Base-by-base conservation (phyloP, 257 asterid genomes). In the Nicotiana tomentosiformis region DNA sequence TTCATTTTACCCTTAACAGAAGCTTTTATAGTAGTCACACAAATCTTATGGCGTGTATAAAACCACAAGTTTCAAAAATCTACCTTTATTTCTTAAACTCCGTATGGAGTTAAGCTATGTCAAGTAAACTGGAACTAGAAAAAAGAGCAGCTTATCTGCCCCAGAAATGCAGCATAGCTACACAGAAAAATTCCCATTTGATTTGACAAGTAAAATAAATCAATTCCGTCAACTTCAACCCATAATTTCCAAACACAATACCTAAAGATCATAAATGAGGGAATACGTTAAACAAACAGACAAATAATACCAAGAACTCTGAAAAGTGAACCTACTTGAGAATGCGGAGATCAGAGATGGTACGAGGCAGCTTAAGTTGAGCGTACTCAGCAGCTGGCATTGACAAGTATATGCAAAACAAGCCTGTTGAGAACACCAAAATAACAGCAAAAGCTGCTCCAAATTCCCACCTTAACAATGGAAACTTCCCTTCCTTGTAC, bases 341-440 rank as follows among this genome's bases (percentile, higher is more conserved):
- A 87, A 91, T 53, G 49, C 97, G 95, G 70, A 94, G 97, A 88
- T 93, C 98, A 1, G 95, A 88, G 35, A 92, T 92, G 18, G 91
- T 91, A 18, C 91, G 97, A 62, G 98, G 98, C 37, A 94, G 88
- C 93, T 90, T 92, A 83, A 94, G 91, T 86, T 87, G 86, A 87
- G 88, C 90, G 78, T 85, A 90, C 69, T 90, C 96, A 16, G 97
- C 88, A 55, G 90, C 89, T 18, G 97, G 97, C 98, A 93, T 92
- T 30, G 98, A 91, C 72, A 93, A 86, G 87, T 89, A 94, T 83
- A 93, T 84, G 82, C 90, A 92, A 83, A 92, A 49, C 89, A 94
- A 81, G 3, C 92, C 97, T 3, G 88, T 81, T 0, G 89, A 90
- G 10, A 89, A 94, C 7, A 92, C 85, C 88, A 90, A 82, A 87